phyloP scores from a whole-genome alignment of 306 rosid genomes.

The Glycyrrhiza uralensis region DNA sequence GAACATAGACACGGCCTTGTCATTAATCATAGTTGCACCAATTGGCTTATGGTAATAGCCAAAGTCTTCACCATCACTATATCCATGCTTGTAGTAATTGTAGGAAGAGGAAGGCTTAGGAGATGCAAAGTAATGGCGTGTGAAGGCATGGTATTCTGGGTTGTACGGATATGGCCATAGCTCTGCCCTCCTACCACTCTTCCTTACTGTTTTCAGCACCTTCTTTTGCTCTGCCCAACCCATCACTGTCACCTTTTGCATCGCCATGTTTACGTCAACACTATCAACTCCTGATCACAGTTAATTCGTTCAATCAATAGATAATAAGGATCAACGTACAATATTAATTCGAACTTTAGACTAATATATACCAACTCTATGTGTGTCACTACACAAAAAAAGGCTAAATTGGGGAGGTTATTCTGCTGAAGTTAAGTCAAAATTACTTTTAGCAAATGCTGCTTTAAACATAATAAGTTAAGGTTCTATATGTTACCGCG shows the following conservation, averaged over 20 bases:
- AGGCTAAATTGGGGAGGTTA: too few relatives aligned
- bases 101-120: slow-evolving; percentile 29
- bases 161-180: slow-evolving; percentile 73
- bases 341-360: too few relatives aligned
- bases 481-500: slow-evolving; percentile 43
- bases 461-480: too few relatives aligned
- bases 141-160: slow-evolving; percentile 41
- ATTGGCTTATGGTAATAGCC: slow-evolving; percentile 44
- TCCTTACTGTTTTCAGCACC: slow-evolving; percentile 55
- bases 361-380: too few relatives aligned
- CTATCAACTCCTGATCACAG: slow-evolving; percentile 53
- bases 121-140: slow-evolving; percentile 20
- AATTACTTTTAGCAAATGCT: too few relatives aligned
- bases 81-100: slow-evolving; percentile 42
- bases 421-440: too few relatives aligned
- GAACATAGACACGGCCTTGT: slow-evolving; percentile 44
- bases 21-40: slow-evolving; percentile 37
- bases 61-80: slow-evolving; percentile 25
- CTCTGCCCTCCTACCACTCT: slow-evolving; percentile 64
- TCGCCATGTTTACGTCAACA: slow-evolving; percentile 50
- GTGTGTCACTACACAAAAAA: too few relatives aligned
- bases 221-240: slow-evolving; percentile 65
- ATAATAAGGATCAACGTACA: neutral
- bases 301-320: neutral
- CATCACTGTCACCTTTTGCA: slow-evolving; percentile 81